Evolutionary conservation across 352 stramenopile species (phyloP).

Genomic region (Phytophthora palmivora): DNA sequence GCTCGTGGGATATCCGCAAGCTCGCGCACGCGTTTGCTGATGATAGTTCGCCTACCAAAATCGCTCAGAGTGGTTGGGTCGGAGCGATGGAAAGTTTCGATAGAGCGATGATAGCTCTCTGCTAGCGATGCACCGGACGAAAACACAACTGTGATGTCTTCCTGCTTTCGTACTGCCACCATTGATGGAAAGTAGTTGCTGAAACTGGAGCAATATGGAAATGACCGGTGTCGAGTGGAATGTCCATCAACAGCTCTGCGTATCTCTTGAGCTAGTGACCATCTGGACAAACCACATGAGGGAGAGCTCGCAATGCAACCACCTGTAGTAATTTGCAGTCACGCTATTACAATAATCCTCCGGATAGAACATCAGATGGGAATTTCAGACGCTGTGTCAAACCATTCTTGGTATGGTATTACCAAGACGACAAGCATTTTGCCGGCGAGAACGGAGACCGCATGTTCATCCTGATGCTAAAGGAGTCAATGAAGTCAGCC

Average conservation of each 20-base stretch:
- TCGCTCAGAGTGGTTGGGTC: conserved; percentile 16
- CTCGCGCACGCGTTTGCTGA: conserved; percentile 43
- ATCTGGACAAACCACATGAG: conserved; percentile 22
- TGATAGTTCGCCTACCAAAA: conserved; percentile 12
- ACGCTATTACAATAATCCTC: not conserved
- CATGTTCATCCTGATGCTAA: not conserved
- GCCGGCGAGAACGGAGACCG: not conserved
- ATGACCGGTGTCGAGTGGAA: not conserved
- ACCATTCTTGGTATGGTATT: too few relatives aligned
- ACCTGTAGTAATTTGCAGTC: conserved; percentile 11
- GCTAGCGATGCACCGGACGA: conserved; percentile 25
- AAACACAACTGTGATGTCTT: conserved; percentile 22
- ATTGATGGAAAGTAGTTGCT: conserved; percentile 12
- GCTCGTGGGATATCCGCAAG: conserved; percentile 67
- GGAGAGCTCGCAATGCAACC: conserved; percentile 14
- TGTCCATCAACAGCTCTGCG: conserved; percentile 9
- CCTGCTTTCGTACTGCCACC: conserved; percentile 27
- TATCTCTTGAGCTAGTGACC: conserved; percentile 21
- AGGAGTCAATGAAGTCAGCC: not conserved
- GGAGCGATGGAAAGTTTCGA: conserved; percentile 21
- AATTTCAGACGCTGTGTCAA: not conserved
- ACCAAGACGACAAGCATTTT: not conserved
- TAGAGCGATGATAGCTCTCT: conserved; percentile 26
- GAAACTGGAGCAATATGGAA: conserved; percentile 11
- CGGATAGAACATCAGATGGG: not conserved